Percentiles rank a stretch among this genome's conserved stretches.
These are phyloP conservation scores for Tricholoma hemisulphureum DNA, from an alignment of 768 basidiomycete species.

Conservation along the genomic window DNA sequence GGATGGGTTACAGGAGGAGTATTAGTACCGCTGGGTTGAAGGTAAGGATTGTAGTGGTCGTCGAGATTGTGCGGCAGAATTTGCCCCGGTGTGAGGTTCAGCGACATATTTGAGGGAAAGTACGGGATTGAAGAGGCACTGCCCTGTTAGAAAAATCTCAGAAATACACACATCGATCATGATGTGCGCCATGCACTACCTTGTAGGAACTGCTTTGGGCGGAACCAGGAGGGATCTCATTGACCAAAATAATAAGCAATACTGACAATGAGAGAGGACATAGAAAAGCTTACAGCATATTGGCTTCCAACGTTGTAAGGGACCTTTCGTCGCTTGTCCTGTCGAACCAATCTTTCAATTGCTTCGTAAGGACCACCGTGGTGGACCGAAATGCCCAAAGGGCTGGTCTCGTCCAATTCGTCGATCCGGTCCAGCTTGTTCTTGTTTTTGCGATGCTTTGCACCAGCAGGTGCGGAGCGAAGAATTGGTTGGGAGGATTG, in stretches of 20 bases:
- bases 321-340: slow-evolving; percentile 15
- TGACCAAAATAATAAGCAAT: slow-evolving; percentile 3
- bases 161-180: not conserved
- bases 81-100: slow-evolving; percentile 56
- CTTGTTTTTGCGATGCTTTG: slow-evolving; percentile 12
- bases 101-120: slow-evolving; percentile 38
- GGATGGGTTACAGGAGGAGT: not conserved
- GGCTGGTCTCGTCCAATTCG: slow-evolving; percentile 75
- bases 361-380: slow-evolving; percentile 79
- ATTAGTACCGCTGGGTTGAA: not conserved
- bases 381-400: slow-evolving; percentile 61
- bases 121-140: not conserved
- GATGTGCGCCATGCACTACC: not conserved
- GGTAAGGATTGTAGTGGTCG: slow-evolving; percentile 13
- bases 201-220: not conserved
- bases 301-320: slow-evolving; percentile 25
- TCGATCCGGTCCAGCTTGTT: slow-evolving; percentile 67
- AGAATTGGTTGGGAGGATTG: slow-evolving; percentile 14
- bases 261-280: not conserved
- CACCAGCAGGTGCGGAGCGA: slow-evolving; percentile 11
- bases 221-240: not conserved
- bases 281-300: slow-evolving; percentile 11
- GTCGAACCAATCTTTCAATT: slow-evolving; percentile 34
- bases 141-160: not conserved
- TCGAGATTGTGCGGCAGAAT: slow-evolving; percentile 44